Evolutionary conservation across 2,329 filamentous ascomycete species (phyloP).

Genomic region (Hortaea sp.): DNA sequence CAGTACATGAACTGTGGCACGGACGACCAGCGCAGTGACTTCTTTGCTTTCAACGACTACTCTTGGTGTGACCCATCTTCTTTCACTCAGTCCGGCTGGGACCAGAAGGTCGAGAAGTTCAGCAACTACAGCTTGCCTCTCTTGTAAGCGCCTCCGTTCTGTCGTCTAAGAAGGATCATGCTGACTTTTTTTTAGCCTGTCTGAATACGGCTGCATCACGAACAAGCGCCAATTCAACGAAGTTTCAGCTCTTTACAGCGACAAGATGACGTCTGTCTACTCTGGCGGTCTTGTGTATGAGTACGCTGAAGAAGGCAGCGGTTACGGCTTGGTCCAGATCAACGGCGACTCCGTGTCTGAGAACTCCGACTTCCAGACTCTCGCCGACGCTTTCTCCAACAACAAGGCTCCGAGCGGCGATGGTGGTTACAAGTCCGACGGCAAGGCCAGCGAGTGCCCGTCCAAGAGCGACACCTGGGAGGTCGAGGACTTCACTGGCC

Average conservation of each 20-base stretch:
- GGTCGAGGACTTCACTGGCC: constrained; percentile 37
- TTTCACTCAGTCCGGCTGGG: constrained; percentile 67
- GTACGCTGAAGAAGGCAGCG: constrained; percentile 70
- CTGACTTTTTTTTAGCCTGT: constrained; percentile 46
- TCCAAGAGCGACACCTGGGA: constrained; percentile 45
- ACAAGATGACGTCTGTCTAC: constrained; percentile 79
- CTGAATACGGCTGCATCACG: constrained; percentile 84
- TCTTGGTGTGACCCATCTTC: constrained; percentile 69
- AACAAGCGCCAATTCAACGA: constrained; percentile 76
- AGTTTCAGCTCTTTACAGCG: constrained; percentile 66
- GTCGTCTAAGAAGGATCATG: not conserved
- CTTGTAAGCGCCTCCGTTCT: constrained; percentile 41
- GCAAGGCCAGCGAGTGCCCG: constrained; percentile 46
- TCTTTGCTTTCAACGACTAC: constrained; percentile 85
- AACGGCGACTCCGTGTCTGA: constrained; percentile 41
- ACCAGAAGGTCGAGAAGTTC: constrained; percentile 80
- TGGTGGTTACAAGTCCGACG: constrained; percentile 49
- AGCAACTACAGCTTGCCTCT: constrained; percentile 77
- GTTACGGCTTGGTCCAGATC: constrained; percentile 70
- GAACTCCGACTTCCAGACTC: constrained; percentile 51
- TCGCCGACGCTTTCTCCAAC: constrained; percentile 41
- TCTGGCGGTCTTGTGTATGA: constrained; percentile 95
- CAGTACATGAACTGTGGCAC: constrained; percentile 88
- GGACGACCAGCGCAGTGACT: constrained; percentile 75
- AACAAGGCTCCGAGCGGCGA: constrained; percentile 45